Conservation (phyloP, 257 asterid genomes). For the Nicotiana sylvestris region DNA sequence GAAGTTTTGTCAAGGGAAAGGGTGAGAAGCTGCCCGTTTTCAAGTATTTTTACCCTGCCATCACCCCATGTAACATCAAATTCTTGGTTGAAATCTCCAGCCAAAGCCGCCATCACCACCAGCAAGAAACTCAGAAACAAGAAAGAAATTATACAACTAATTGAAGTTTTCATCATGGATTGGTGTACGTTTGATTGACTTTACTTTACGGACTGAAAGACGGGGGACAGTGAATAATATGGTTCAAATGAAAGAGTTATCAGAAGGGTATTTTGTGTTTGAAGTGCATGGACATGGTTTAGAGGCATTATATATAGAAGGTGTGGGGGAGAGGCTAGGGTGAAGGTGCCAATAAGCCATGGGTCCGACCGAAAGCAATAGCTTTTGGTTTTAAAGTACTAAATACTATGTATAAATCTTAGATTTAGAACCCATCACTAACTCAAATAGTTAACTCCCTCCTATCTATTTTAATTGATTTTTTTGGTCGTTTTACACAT, state of each 20-base stretch:
- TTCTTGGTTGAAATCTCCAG: conserved; percentile 30
- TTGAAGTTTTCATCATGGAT: background rate
- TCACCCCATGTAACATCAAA: conserved; percentile 46
- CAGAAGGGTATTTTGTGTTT: background rate
- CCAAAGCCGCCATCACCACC: background rate
- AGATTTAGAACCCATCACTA: too few species aligned
- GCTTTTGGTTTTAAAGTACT: background rate
- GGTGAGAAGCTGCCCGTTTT: conserved; percentile 36
- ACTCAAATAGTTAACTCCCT: too few species aligned
- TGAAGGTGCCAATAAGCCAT: too few species aligned
- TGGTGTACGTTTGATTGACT: background rate
- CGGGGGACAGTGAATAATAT: background rate
- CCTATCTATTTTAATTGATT: too few species aligned
- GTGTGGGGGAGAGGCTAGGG: background rate
- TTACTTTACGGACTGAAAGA: too few species aligned
- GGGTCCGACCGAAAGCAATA: background rate
- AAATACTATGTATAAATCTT: too few species aligned
- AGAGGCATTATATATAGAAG: background rate
- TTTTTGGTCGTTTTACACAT: too few species aligned
- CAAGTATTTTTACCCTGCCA: conserved; percentile 32
- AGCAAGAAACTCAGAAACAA: background rate
- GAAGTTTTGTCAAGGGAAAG: conserved; percentile 40
- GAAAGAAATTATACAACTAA: background rate
- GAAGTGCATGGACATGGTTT: background rate
- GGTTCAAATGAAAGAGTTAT: background rate